A percentile compares a stretch with the other conserved stretches of the same genome.
These are phyloP conservation scores for Gynostemma pentaphyllum DNA, from an alignment of 306 rosid species.

Conservation along the genomic window DNA sequence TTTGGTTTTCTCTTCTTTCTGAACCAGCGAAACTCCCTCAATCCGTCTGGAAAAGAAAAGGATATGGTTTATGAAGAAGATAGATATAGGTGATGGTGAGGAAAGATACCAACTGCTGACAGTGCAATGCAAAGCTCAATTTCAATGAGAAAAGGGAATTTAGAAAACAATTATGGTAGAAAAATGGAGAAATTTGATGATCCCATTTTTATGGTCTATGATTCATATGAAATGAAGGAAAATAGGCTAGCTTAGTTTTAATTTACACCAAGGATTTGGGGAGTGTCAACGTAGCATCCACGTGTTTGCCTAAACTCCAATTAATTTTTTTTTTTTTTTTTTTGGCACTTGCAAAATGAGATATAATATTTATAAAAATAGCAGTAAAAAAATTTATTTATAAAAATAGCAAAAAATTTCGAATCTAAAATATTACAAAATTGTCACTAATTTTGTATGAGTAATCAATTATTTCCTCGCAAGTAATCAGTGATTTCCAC, in stretches of 20 bases:
- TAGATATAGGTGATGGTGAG: too few relatives aligned
- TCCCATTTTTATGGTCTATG: background rate
- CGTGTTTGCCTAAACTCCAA: conserved; percentile 23
- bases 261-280: conserved; percentile 26
- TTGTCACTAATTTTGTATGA: too few relatives aligned
- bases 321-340: background rate
- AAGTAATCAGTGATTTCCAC: too few relatives aligned
- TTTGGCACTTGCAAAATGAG: too few relatives aligned
- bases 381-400: too few relatives aligned
- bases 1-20: too few relatives aligned
- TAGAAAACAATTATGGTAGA: background rate
- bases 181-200: background rate
- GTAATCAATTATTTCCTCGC: too few relatives aligned
- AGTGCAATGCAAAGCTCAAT: too few relatives aligned
- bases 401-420: too few relatives aligned
- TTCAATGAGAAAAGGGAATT: background rate
- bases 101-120: background rate
- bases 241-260: conserved; percentile 13
- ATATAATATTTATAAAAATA: too few relatives aligned
- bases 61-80: background rate
- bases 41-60: background rate
- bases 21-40: background rate
- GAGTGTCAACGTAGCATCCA: conserved; percentile 17
- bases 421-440: too few relatives aligned
- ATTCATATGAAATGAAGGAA: background rate